phyloP scores from a whole-genome alignment of 345 rosid genomes.

The Sonneratia caseolaris region DNA sequence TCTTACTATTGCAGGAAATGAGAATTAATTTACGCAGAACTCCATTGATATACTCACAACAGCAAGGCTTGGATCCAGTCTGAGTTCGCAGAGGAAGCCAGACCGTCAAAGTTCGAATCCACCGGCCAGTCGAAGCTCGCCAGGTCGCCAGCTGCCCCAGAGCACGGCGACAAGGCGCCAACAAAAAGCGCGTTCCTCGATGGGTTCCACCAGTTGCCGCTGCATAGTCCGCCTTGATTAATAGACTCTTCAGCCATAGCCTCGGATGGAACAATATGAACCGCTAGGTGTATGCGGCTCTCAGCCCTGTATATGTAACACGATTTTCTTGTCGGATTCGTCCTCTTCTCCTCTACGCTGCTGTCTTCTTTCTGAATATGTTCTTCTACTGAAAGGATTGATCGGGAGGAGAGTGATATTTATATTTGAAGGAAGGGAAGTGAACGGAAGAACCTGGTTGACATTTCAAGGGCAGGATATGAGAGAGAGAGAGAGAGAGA shows the following conservation, averaged over 20 bases:
- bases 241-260: conserved; percentile 68
- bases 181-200: conserved; percentile 22
- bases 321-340: not conserved
- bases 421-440: conserved; percentile 23
- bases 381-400: not conserved
- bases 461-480: conserved; percentile 29
- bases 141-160: conserved; percentile 18
- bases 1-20: not conserved
- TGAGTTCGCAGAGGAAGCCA: not conserved
- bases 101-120: not conserved
- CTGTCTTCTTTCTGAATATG: not conserved
- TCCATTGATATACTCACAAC: conserved; percentile 29
- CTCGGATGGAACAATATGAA: not conserved
- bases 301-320: not conserved
- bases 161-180: not conserved
- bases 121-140: conserved; percentile 26
- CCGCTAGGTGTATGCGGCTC: not conserved
- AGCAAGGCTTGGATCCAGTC: conserved; percentile 38
- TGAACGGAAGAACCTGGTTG: conserved; percentile 36
- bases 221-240: conserved; percentile 34
- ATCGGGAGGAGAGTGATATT: conserved; percentile 6
- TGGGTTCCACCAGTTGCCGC: conserved; percentile 60
- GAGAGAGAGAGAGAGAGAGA: conserved; percentile 13
- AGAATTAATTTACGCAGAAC: not conserved
- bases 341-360: not conserved